phyloP scores from a whole-genome alignment of 441 rosid genomes.

The Bruguiera hainesii region DNA sequence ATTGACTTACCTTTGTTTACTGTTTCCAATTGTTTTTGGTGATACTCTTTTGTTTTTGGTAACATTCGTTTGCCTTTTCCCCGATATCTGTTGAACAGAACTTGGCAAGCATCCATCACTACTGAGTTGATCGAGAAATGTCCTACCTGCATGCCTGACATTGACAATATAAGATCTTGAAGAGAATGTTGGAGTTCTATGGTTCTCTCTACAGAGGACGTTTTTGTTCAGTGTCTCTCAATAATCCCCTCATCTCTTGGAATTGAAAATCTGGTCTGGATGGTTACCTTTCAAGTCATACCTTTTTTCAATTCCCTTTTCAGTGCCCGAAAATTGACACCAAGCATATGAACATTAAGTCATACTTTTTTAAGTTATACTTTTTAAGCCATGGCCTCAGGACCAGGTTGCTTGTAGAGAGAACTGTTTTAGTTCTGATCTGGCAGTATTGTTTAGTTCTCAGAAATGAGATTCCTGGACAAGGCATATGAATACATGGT shows the following conservation, averaged over 20 bases:
- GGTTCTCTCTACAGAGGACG: conserved; percentile 10
- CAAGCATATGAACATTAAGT: background rate
- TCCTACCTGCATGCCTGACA: conserved; percentile 13
- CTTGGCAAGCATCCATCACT: conserved; percentile 97
- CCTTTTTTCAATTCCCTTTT: background rate
- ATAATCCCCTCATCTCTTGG: conserved; percentile 32
- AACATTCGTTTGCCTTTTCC: background rate
- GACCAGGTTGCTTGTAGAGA: background rate
- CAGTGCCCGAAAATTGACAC: background rate
- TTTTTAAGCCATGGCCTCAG: background rate
- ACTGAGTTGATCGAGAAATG: conserved; percentile 47
- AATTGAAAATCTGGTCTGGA: conserved; percentile 2
- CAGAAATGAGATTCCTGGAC: background rate
- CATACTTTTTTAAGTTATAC: no score
- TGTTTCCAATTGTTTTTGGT: background rate
- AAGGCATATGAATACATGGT: background rate
- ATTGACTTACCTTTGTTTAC: no score
- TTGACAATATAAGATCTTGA: conserved; percentile 34
- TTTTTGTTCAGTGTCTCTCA: conserved; percentile 32
- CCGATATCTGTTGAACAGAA: conserved; percentile 40
- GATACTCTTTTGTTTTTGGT: background rate
- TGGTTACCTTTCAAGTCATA: background rate
- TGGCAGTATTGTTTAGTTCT: background rate
- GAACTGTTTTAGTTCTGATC: background rate
- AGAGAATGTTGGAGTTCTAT: conserved; percentile 20